Conservation (phyloP, 2,329 filamentous ascomycete genomes). For the Ustulina deusta region DNA sequence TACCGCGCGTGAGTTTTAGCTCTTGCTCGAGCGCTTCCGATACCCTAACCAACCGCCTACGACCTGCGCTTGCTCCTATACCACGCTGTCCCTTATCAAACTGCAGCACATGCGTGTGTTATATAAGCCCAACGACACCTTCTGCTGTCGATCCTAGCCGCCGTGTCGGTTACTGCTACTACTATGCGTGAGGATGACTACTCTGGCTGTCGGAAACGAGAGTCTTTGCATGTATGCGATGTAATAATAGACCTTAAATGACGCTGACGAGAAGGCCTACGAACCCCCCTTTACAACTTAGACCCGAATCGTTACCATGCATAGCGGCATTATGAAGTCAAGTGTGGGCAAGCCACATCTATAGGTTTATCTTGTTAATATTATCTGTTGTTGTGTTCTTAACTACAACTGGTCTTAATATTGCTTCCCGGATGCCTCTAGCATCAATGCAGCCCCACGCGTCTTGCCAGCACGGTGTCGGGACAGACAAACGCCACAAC, state of each 20-base stretch:
- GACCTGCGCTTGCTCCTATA: slow-evolving; percentile 3
- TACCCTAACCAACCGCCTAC: slow-evolving; percentile 10
- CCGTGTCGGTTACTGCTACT: background rate
- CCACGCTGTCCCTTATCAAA: slow-evolving; percentile 6
- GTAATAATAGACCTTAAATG: background rate
- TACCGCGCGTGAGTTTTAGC: slow-evolving; percentile 11
- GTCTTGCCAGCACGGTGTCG: too few relatives aligned
- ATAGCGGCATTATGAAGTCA: too few relatives aligned
- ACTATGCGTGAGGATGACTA: background rate
- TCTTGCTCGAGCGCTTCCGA: slow-evolving; percentile 23
- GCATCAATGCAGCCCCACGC: too few relatives aligned
- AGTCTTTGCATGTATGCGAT: background rate
- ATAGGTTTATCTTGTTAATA: too few relatives aligned
- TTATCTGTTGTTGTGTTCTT: too few relatives aligned
- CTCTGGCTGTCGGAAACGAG: background rate
- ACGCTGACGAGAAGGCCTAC: background rate
- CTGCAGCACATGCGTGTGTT: slow-evolving; percentile 16
- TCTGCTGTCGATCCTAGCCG: slow-evolving; percentile 14
- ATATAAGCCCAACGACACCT: slow-evolving; percentile 7
- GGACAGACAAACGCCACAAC: too few relatives aligned
- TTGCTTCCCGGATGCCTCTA: too few relatives aligned
- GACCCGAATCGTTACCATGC: too few relatives aligned
- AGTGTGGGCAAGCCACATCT: too few relatives aligned
- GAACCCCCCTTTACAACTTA: background rate
- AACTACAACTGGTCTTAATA: too few relatives aligned